Base-by-base conservation (phyloP, 1,139 yeast genomes). In the Casaregolazyma lundiana region DNA sequence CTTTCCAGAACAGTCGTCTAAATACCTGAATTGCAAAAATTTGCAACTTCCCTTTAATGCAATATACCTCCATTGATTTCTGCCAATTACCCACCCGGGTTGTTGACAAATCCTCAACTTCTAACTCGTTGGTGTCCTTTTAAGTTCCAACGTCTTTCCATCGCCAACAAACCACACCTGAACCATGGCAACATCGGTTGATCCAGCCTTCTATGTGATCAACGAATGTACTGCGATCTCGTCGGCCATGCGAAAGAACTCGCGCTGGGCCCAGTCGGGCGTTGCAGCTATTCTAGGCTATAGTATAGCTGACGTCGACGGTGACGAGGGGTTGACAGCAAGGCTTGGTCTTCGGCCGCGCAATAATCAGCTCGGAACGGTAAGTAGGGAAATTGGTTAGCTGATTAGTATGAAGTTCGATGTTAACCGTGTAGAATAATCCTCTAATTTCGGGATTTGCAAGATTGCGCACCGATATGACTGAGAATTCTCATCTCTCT, bases 181-280 rank as follows among this genome's bases (percentile, higher is more conserved):
- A 16, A 45, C 44, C 41, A 47, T 47, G 53, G 47, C 43, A n/a
- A 51, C 58, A 24, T 62, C 84, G 4, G 69, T 87, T 46, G 96
- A 88, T 63, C 88, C 96, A 13, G 77, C 84, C 51, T 85, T 95
- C 4, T 78, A 90, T 55, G 84, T 88, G 53, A 81, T 88, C 53
- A 86, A 86, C 62, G 97, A 92, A 68, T 88, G 97, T 64, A 84
- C 88, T 63, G 74, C 83, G 46, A 78, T 92, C 49, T 81, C 94
- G 16, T 83, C 95, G 13, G 92, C 95, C 24, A 89, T 92, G 96
- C 75, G 98, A 45, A 90, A 90, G 63, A 78, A 81, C 61, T 76
- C 85, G 44, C 78, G 94, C 54, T 84, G 87, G 80, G 75, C 84
- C 9, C 88, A 83, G 55, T 79, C 90, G 35, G 95, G 96, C 2